phyloP scores from a whole-genome alignment of 768 basidiomycete genomes.

The Trametes meyenii region DNA sequence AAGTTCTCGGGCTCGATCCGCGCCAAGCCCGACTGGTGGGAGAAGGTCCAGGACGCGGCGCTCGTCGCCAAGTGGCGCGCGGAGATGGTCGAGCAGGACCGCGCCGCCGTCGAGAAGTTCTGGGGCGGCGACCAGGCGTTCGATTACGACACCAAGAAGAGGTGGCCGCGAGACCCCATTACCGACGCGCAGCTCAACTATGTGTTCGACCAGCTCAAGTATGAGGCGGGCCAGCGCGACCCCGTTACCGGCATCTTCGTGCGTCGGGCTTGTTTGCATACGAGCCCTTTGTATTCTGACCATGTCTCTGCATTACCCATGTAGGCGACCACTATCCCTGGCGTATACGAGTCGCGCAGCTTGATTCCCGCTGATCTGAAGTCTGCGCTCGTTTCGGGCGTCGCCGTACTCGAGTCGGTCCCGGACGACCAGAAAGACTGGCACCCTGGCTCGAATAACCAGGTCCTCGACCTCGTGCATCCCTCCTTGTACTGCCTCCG shows the following conservation, averaged over 20 bases:
- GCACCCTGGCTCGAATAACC: slow-evolving; percentile 48
- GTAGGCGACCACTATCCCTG: neutral
- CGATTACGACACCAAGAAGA: slow-evolving; percentile 3
- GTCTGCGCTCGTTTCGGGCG: neutral
- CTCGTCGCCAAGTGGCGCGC: slow-evolving; percentile 10
- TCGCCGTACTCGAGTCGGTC: slow-evolving; percentile 38
- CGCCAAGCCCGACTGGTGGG: slow-evolving; percentile 13
- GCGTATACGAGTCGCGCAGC: slow-evolving; percentile 4
- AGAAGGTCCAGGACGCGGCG: slow-evolving; percentile 12
- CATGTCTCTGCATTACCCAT: neutral
- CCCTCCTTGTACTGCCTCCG: slow-evolving; percentile 45
- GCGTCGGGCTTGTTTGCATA: neutral
- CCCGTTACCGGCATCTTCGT: slow-evolving; percentile 17
- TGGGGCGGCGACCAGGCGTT: slow-evolving; percentile 4
- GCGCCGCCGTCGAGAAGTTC: neutral
- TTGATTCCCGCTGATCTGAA: slow-evolving; percentile 16
- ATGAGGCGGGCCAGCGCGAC: slow-evolving; percentile 13
- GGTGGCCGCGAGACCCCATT: slow-evolving; percentile 14
- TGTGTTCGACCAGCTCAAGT: slow-evolving; percentile 15
- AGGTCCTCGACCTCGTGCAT: slow-evolving; percentile 50
- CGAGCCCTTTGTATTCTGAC: too few relatives aligned
- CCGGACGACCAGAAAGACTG: slow-evolving; percentile 45
- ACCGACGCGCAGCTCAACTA: slow-evolving; percentile 19
- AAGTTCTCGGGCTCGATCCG: slow-evolving; percentile 2
- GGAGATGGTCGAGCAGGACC: slow-evolving; percentile 15